Evolutionary conservation across 352 stramenopile genomes (phyloP), one percentile per base, ranked within the genome.

Genomic region (Phytopythium helicoides): DNA sequence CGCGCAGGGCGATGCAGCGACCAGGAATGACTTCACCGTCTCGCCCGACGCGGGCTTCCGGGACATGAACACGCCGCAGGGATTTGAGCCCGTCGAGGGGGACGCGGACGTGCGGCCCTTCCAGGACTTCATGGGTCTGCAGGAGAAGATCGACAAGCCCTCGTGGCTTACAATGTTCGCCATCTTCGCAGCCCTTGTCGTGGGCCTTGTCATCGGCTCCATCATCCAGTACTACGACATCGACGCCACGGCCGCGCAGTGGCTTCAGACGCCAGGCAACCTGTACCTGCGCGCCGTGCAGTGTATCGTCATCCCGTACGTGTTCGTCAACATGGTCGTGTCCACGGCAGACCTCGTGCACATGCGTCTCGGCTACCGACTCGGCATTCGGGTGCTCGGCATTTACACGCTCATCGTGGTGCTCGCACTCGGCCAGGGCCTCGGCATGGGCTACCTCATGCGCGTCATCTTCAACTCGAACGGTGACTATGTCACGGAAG

Each of bases 321-420:
- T 92, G 49, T 88, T 94, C 47, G 73, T 90, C 21, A 90, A 91
- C 60, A 48, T 94, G 36, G 80, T 75, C 16, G 76, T 89, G 12
- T 73, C 73, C 5, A 73, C 88, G 2, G 75, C 81, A 3, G 79
- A 94, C 50, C 71, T 92, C 26, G 69, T 75, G 36, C 62, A 80
- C 52, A 66, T 85, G 40, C 64, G 73, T 10, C 55, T 86, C 40
- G 74, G 68, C 33, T 56, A 64, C 46, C 58, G 67, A 6, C 68
- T 89, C 12, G 62, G 71, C 37, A 25, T 76, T 15, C 71, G 80
- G 18, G 64, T 90, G 21, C 35, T 63, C 26, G 21, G 76, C 11
- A 54, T 81, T 22, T 72, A 88, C 33, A 23, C 73, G n/a, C 9
- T 79, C 4, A 81, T 69, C 12, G 77, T 69, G n/a, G 25, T 80